Conservation (phyloP, 176 grass and related monocot species). For the Cocos nucifera region DNA sequence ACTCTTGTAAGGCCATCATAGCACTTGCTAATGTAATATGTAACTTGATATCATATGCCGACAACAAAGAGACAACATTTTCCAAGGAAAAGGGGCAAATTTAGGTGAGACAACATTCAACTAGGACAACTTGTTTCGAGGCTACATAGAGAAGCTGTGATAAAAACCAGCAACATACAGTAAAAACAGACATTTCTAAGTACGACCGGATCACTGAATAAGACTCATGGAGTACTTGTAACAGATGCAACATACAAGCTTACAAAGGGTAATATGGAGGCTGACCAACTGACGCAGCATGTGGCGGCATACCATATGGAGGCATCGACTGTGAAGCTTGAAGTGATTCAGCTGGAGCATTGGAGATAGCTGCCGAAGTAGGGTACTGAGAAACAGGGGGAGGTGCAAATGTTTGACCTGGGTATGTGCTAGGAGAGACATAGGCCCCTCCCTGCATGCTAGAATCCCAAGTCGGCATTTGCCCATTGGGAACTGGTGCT, state of each 20-base stretch:
- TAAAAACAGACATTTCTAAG: too few relatives aligned
- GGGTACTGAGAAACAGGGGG: background rate
- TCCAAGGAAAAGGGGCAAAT: too few relatives aligned
- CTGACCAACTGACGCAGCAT: conserved; percentile 26
- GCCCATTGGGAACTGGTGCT: conserved; percentile 20
- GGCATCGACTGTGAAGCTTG: conserved; percentile 43
- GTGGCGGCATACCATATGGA: conserved; percentile 33
- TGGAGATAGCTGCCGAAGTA: conserved; percentile 9
- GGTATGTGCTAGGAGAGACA: conserved; percentile 34
- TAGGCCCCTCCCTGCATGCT: conserved; percentile 24
- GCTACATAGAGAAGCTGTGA: too few relatives aligned
- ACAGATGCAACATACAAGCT: background rate
- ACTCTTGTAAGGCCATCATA: too few relatives aligned
- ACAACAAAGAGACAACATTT: too few relatives aligned
- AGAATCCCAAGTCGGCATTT: conserved; percentile 40
- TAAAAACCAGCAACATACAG: too few relatives aligned
- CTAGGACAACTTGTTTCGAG: too few relatives aligned
- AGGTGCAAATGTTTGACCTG: conserved; percentile 42
- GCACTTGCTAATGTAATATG: too few relatives aligned
- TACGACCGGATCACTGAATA: too few relatives aligned
- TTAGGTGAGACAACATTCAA: too few relatives aligned
- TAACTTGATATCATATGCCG: too few relatives aligned
- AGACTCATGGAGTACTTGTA: too few relatives aligned
- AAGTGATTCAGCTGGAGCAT: conserved; percentile 16
- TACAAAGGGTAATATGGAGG: conserved; percentile 38